Evolutionary conservation across 2,329 filamentous ascomycete species (phyloP).

Genomic region (Esteya vermicola): DNA sequence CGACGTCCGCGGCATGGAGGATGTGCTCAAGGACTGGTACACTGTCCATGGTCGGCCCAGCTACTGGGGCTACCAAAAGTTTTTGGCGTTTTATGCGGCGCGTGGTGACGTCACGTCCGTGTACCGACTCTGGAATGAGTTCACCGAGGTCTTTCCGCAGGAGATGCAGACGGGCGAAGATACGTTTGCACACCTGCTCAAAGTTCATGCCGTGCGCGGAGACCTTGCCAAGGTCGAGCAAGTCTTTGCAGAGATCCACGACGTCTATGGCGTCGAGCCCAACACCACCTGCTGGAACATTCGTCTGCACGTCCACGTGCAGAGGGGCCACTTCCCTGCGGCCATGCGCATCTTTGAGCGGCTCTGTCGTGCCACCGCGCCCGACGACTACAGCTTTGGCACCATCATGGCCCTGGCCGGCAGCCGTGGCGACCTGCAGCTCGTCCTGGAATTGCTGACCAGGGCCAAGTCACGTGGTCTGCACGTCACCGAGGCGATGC

Average conservation of each 20-base stretch:
- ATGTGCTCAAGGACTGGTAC: constrained; percentile 35
- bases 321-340: constrained; percentile 50
- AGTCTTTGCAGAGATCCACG: constrained; percentile 47
- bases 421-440: constrained; percentile 57
- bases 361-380: constrained; percentile 34
- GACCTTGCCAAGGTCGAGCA: constrained; percentile 44
- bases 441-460: constrained; percentile 51
- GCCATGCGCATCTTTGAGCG: constrained; percentile 50
- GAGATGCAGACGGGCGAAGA: constrained; percentile 13
- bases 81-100: constrained; percentile 31
- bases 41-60: constrained; percentile 23
- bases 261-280: constrained; percentile 40
- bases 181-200: constrained; percentile 45
- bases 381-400: constrained; percentile 52
- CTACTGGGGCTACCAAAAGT: constrained; percentile 31
- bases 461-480: constrained; percentile 41
- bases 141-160: constrained; percentile 18
- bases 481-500: constrained; percentile 39
- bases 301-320: constrained; percentile 56
- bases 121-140: constrained; percentile 29
- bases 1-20: constrained; percentile 24
- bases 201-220: constrained; percentile 56
- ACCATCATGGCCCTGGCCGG: constrained; percentile 62
- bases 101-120: constrained; percentile 32
- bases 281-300: constrained; percentile 59